Percentiles rank a stretch among this genome's conserved stretches.
Evolutionary conservation across 2,329 filamentous ascomycete species (phyloP).

Genomic region (Ceratocystis ficicola): DNA sequence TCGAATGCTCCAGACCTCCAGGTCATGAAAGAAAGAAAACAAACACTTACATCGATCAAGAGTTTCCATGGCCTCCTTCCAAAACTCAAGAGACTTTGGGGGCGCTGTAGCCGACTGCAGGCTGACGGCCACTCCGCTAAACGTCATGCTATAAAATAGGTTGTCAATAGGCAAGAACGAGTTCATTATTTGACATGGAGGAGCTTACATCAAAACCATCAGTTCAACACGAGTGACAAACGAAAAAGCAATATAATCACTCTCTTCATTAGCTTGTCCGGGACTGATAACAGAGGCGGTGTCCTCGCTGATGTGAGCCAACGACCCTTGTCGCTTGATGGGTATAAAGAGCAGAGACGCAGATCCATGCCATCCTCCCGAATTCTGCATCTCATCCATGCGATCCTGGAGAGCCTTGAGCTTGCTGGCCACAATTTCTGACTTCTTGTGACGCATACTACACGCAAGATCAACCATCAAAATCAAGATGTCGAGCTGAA

Average conservation of each 20-base stretch:
- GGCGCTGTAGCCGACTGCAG: conserved; percentile 31
- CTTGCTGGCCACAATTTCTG: conserved; percentile 46
- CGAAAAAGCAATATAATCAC: conserved; percentile 47
- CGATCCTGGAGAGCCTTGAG: conserved; percentile 48
- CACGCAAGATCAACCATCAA: conserved; percentile 59
- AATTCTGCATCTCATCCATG: conserved; percentile 44
- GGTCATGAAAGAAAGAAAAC: background rate
- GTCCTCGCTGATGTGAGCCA: conserved; percentile 42
- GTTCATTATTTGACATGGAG: too few species aligned
- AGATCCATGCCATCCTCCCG: conserved; percentile 36
- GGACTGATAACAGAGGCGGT: conserved; percentile 43
- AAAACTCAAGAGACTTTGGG: conserved; percentile 32
- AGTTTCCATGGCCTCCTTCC: conserved; percentile 35
- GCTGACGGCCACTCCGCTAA: conserved; percentile 40
- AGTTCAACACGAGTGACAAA: conserved; percentile 50
- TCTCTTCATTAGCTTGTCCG: conserved; percentile 34
- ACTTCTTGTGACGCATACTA: conserved; percentile 51
- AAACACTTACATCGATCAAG: conserved; percentile 37
- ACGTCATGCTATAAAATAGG: conserved; percentile 36
- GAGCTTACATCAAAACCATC: conserved; percentile 42
- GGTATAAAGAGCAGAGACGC: conserved; percentile 43
- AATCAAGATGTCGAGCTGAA: conserved; percentile 54
- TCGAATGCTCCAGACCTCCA: conserved; percentile 22
- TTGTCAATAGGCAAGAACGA: background rate
- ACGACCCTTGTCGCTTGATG: conserved; percentile 34